Percentiles rank a stretch among this genome's conserved stretches.
These are phyloP conservation scores for Lasiosphaeriaceae sp. DNA, from an alignment of 495 filamentous ascomycete species.

Conservation along the genomic window DNA sequence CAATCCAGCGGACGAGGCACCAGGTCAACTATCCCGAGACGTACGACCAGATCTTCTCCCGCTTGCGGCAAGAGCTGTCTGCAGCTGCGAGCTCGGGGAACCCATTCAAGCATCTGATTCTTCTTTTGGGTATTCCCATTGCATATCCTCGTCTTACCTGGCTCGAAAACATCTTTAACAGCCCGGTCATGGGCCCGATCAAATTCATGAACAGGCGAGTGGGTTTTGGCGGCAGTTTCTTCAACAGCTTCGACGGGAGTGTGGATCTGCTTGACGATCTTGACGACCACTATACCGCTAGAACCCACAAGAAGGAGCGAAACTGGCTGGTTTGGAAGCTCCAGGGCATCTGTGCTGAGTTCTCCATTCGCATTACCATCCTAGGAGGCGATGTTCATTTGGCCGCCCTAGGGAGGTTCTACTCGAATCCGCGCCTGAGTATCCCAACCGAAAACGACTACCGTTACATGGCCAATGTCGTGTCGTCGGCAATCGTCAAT, in stretches of 20 bases:
- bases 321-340: slow-evolving; percentile 67
- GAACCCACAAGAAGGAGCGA: slow-evolving; percentile 86
- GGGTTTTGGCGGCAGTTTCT: slow-evolving; percentile 74
- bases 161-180: slow-evolving; percentile 84
- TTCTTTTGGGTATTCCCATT: slow-evolving; percentile 88
- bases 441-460: slow-evolving; percentile 81
- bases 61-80: slow-evolving; percentile 60
- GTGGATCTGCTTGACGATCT: slow-evolving; percentile 90
- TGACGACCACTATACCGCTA: slow-evolving; percentile 92
- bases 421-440: slow-evolving; percentile 75
- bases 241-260: slow-evolving; percentile 90
- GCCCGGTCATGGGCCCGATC: slow-evolving; percentile 78
- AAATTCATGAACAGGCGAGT: slow-evolving; percentile 89
- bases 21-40: slow-evolving; percentile 90
- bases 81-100: slow-evolving; percentile 44
- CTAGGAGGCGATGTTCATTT: slow-evolving; percentile 92
- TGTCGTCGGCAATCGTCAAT: slow-evolving; percentile 90
- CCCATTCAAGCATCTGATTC: slow-evolving; percentile 75
- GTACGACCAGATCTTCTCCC: slow-evolving; percentile 75
- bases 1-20: slow-evolving; percentile 67
- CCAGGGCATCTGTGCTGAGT: slow-evolving; percentile 64
- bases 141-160: slow-evolving; percentile 91
- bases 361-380: slow-evolving; percentile 78
- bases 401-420: slow-evolving; percentile 89
- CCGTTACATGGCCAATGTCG: slow-evolving; percentile 86